phyloP scores from a whole-genome alignment of 176 grass and related monocot genomes.

The Oryza brachyantha region DNA sequence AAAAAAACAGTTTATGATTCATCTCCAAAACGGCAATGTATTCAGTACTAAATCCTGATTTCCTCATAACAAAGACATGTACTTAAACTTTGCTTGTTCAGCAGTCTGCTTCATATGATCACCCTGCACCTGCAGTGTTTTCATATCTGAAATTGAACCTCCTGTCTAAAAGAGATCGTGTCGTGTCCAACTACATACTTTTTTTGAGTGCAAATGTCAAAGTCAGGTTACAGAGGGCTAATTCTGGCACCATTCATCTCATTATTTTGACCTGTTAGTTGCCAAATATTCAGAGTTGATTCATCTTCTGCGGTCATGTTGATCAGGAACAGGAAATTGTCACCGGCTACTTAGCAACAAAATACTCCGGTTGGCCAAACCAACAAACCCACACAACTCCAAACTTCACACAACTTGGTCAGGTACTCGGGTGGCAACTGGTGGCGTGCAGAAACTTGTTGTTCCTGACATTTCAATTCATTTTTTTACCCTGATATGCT shows the following conservation, averaged over 20 bases:
- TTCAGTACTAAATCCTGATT: slow-evolving; percentile 7
- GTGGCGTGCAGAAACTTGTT: background rate
- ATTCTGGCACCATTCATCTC: background rate
- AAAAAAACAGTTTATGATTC: slow-evolving; percentile 34
- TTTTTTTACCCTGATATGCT: background rate
- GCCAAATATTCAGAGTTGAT: background rate
- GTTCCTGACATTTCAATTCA: background rate
- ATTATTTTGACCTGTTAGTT: background rate
- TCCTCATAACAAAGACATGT: background rate
- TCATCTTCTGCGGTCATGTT: background rate
- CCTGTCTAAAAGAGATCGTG: background rate
- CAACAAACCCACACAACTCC: background rate
- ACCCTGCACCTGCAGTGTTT: background rate
- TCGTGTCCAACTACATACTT: no score
- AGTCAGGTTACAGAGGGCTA: background rate
- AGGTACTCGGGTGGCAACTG: background rate
- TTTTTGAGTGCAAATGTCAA: background rate
- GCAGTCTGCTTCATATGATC: background rate
- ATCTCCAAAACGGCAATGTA: slow-evolving; percentile 18
- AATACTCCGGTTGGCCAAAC: background rate
- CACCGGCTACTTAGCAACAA: background rate
- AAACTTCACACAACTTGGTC: background rate
- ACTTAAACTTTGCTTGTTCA: background rate
- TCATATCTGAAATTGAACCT: background rate
- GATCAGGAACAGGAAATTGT: background rate